A percentile compares a stretch with the other conserved stretches of the same genome.
Conservation (phyloP, 2,329 filamentous ascomycete species). For the Trichoderma sp. region DNA sequence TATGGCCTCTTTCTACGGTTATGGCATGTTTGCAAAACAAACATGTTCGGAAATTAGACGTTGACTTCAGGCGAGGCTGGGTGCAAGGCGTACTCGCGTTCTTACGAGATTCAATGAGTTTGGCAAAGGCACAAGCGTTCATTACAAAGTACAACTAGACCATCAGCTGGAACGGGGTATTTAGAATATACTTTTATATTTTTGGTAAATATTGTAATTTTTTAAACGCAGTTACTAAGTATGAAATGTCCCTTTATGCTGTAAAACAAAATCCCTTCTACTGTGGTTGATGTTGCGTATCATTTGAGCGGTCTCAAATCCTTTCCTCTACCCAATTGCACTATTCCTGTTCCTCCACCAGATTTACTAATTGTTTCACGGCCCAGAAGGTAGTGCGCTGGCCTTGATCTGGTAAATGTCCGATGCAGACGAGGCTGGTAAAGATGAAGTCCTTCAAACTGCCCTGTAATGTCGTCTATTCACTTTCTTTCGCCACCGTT, state of each 20-base stretch:
- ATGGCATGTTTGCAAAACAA: background rate
- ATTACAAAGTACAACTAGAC: background rate
- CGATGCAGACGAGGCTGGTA: background rate
- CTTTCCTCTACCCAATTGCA: background rate
- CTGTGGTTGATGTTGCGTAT: background rate
- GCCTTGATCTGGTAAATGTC: background rate
- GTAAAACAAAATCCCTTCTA: background rate
- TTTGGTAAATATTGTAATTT: background rate
- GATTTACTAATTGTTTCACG: background rate
- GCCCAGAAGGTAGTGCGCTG: rapidly evolving
- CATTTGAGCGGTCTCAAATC: background rate
- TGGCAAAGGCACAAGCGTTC: background rate
- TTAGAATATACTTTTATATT: background rate
- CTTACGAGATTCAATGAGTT: background rate
- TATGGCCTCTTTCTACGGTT: background rate
- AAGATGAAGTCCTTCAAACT: background rate
- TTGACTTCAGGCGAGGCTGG: background rate
- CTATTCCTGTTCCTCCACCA: background rate
- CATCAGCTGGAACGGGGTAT: background rate
- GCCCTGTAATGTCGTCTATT: background rate
- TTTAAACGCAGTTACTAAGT: background rate
- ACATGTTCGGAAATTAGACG: background rate
- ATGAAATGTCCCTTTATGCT: background rate
- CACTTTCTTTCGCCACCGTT: background rate
- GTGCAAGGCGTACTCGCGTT: background rate